Percentiles rank a stretch among this genome's conserved stretches.
Conservation (phyloP, 2,329 filamentous ascomycete genomes). For the Verticillium klebahnii region DNA sequence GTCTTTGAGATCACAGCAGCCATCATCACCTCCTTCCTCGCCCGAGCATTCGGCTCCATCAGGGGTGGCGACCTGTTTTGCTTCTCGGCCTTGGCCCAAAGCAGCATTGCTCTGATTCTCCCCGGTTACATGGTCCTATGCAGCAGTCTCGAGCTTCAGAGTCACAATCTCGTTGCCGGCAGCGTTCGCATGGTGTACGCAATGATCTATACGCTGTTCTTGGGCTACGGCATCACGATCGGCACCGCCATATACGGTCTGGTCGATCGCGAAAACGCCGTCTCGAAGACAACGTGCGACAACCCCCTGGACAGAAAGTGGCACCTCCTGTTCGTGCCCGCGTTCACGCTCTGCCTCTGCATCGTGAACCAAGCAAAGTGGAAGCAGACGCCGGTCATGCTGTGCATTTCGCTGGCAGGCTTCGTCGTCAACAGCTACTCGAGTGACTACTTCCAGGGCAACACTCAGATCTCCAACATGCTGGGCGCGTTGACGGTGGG, state of each 20-base stretch:
- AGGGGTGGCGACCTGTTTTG: slow-evolving; percentile 56
- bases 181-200: slow-evolving; percentile 67
- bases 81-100: slow-evolving; percentile 67
- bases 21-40: slow-evolving; percentile 63
- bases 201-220: slow-evolving; percentile 63
- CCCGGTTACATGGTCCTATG: slow-evolving; percentile 54
- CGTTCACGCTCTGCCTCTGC: slow-evolving; percentile 65
- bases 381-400: slow-evolving; percentile 73
- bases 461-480: slow-evolving; percentile 72
- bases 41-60: slow-evolving; percentile 66
- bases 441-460: slow-evolving; percentile 60
- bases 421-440: slow-evolving; percentile 74
- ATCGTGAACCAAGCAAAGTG: slow-evolving; percentile 80
- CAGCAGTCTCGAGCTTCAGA: slow-evolving; percentile 58
- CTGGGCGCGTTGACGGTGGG: slow-evolving; percentile 74
- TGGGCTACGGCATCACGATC: slow-evolving; percentile 63
- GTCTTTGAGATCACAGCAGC: slow-evolving; percentile 50
- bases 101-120: slow-evolving; percentile 70
- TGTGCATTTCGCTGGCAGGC: slow-evolving; percentile 66
- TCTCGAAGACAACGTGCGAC: slow-evolving; percentile 29
- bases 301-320: slow-evolving; percentile 42
- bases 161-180: slow-evolving; percentile 59
- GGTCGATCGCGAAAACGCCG: slow-evolving; percentile 45
- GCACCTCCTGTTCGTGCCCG: slow-evolving; percentile 55
- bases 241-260: slow-evolving; percentile 55